Conservation (phyloP, 208 protist genomes). For the Kentomonas sorsogonicus region DNA sequence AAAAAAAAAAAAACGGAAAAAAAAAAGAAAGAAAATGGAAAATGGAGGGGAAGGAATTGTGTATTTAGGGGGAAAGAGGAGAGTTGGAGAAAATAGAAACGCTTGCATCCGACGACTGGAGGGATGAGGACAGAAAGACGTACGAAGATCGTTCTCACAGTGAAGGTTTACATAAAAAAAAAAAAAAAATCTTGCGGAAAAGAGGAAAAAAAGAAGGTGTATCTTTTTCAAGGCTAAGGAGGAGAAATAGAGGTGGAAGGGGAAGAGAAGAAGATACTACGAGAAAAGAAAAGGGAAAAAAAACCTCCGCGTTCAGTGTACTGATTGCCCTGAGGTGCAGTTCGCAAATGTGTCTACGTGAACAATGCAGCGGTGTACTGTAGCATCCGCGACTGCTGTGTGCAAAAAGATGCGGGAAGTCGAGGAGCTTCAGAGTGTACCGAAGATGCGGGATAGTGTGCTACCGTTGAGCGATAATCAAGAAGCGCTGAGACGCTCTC, state of each 20-base stretch:
- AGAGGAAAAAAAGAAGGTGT: background rate
- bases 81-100: background rate
- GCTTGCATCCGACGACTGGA: background rate
- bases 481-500: too few relatives aligned
- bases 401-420: too few relatives aligned
- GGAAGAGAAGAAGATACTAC: background rate
- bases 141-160: background rate
- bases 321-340: too few relatives aligned
- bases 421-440: too few relatives aligned
- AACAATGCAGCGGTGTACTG: too few relatives aligned
- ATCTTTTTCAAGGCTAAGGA: background rate
- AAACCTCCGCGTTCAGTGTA: background rate
- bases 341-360: too few relatives aligned
- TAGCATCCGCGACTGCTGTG: too few relatives aligned
- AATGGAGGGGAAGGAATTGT: background rate
- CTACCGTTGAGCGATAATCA: too few relatives aligned
- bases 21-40: background rate
- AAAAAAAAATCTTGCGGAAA: too few relatives aligned
- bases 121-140: background rate
- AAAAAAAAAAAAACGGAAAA: background rate
- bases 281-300: conserved; percentile 2
- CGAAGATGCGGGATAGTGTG: too few relatives aligned
- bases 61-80: background rate
- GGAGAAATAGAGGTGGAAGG: background rate
- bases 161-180: background rate